Conservation (phyloP, 768 basidiomycete species). For the Boletus barrowsii region DNA sequence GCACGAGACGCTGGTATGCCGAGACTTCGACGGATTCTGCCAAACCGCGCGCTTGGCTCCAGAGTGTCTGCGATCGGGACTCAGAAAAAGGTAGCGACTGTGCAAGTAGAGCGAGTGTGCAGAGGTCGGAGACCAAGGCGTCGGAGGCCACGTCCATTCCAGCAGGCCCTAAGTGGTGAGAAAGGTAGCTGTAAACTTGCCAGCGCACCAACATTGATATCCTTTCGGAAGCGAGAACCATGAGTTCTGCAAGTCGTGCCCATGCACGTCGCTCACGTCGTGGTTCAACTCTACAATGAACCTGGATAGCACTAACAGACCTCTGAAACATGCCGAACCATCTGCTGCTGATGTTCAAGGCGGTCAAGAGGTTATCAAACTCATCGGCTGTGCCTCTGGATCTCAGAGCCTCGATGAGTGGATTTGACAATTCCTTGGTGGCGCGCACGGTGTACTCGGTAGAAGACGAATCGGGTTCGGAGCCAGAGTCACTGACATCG, state of each 20-base stretch:
- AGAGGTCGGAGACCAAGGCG: constrained; percentile 45
- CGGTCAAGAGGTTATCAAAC: constrained; percentile 35
- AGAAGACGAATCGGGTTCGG: constrained; percentile 30
- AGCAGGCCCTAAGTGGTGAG: constrained; percentile 19
- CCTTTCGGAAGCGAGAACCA: constrained; percentile 33
- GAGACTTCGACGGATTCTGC: constrained; percentile 30
- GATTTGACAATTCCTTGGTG: constrained; percentile 10
- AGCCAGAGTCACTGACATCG: constrained; percentile 21
- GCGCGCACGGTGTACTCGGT: constrained; percentile 26
- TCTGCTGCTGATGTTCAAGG: constrained; percentile 39
- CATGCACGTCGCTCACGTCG: constrained; percentile 48
- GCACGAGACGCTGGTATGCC: constrained; percentile 53
- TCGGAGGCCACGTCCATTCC: constrained; percentile 21
- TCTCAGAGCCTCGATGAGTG: constrained; percentile 31
- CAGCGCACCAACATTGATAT: constrained; percentile 38
- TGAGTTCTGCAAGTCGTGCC: constrained; percentile 49
- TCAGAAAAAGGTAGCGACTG: constrained; percentile 37
- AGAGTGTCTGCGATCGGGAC: constrained; percentile 43
- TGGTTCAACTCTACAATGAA: background rate
- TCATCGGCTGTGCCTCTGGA: constrained; percentile 39
- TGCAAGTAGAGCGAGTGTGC: constrained; percentile 56
- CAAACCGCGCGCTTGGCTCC: constrained; percentile 36
- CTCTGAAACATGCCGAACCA: constrained; percentile 35
- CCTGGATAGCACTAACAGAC: constrained; percentile 8
- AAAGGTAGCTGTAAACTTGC: constrained; percentile 55